A percentile compares a stretch with the other conserved stretches of the same genome.
Conservation (phyloP, 2,329 filamentous ascomycete species). For the Cryphonectria nitschkei region DNA sequence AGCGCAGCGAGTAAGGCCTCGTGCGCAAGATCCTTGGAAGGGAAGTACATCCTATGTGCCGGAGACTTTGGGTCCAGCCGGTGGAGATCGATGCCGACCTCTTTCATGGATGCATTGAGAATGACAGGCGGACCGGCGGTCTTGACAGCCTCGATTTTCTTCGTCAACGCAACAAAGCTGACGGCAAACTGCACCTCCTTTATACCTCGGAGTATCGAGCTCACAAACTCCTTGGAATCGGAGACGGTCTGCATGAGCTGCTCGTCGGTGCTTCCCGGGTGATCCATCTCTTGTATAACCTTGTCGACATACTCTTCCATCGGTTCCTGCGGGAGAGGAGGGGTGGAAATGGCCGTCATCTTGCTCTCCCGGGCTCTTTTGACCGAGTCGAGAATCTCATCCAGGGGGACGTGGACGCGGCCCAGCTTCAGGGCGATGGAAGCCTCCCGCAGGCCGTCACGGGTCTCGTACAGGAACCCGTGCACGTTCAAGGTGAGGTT, state of each 20-base stretch:
- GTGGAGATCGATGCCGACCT: constrained; percentile 90
- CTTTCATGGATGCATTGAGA: constrained; percentile 91
- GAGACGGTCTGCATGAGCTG: constrained; percentile 81
- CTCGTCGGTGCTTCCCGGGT: constrained; percentile 67
- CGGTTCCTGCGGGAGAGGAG: constrained; percentile 44
- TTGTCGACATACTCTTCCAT: constrained; percentile 70
- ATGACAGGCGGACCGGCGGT: constrained; percentile 72
- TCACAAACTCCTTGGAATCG: constrained; percentile 89
- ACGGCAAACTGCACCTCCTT: constrained; percentile 96
- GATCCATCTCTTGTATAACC: constrained; percentile 74
- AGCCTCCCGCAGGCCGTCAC: constrained; percentile 87
- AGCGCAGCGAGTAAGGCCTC: constrained; percentile 91
- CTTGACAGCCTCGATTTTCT: constrained; percentile 71
- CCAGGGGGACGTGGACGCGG: constrained; percentile 85
- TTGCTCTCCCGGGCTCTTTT: constrained; percentile 57
- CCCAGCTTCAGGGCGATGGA: constrained; percentile 90
- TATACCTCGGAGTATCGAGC: constrained; percentile 86
- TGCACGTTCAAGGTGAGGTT: constrained; percentile 88
- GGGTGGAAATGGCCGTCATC: constrained; percentile 39
- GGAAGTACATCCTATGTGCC: constrained; percentile 98
- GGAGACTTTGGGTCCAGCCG: constrained; percentile 90
- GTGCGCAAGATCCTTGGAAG: constrained; percentile 87
- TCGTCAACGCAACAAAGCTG: constrained; percentile 86
- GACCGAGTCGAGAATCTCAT: constrained; percentile 73
- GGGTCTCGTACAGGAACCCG: constrained; percentile 81